Conservation (phyloP, 2,329 filamentous ascomycete species). For the Colletotrichum kahawae region DNA sequence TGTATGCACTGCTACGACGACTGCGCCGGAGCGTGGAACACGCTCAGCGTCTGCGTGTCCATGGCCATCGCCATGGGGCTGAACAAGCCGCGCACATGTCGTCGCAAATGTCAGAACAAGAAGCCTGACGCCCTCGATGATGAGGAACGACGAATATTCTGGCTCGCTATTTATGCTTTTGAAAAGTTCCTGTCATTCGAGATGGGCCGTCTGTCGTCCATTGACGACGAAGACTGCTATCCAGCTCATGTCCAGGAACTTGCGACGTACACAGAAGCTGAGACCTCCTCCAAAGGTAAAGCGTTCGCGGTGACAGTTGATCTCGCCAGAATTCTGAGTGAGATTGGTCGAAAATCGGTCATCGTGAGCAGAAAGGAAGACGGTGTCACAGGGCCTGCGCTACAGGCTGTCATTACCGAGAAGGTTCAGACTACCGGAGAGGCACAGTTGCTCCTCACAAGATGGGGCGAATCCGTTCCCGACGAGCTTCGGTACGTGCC, state of each 20-base stretch:
- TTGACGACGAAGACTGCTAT: constrained; percentile 12
- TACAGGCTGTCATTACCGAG: constrained; percentile 2
- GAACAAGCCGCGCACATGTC: constrained; percentile 15
- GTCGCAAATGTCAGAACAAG: not conserved
- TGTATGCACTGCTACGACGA: constrained; percentile 23
- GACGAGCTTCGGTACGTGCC: constrained; percentile 5
- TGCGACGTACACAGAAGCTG: not conserved
- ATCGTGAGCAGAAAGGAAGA: constrained; percentile 8
- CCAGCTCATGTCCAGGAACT: not conserved
- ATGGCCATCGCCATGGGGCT: constrained; percentile 30
- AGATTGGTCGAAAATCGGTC: constrained; percentile 7
- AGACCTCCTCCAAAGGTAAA: not conserved
- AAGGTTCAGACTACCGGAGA: constrained; percentile 13
- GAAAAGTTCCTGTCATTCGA: constrained; percentile 12
- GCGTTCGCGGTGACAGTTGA: not conserved
- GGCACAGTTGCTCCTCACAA: constrained; percentile 5
- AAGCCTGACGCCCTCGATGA: not conserved
- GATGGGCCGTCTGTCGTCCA: constrained; percentile 9
- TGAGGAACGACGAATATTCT: not conserved
- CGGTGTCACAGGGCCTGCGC: not conserved
- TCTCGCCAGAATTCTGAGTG: constrained; percentile 4
- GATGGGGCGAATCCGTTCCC: constrained; percentile 15
- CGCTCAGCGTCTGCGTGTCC: constrained; percentile 26
- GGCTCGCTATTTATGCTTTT: constrained; percentile 1
- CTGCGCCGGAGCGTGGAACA: constrained; percentile 28